Conservation (phyloP, 2,329 filamentous ascomycete species). For the Capronia americana region DNA sequence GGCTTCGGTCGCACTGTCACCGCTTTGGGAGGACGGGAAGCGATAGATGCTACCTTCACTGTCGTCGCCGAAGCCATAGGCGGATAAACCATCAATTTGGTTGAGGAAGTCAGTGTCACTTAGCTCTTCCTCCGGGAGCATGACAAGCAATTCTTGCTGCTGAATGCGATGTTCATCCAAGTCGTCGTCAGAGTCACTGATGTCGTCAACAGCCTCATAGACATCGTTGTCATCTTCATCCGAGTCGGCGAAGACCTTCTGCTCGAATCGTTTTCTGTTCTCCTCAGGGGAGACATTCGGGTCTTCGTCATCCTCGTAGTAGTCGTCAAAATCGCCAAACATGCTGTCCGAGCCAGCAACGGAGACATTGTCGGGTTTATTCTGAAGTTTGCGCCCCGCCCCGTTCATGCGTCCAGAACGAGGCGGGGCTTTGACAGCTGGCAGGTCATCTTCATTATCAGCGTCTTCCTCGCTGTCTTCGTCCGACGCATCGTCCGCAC, state of each 20-base stretch:
- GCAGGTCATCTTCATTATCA: slow-evolving; percentile 53
- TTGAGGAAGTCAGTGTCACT: slow-evolving; percentile 38
- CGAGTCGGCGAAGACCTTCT: slow-evolving; percentile 39
- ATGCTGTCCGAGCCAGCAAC: slow-evolving; percentile 34
- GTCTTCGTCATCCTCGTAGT: slow-evolving; percentile 34
- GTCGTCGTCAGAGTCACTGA: slow-evolving; percentile 80
- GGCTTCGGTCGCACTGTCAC: slow-evolving; percentile 47
- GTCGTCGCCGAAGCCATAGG: slow-evolving; percentile 41
- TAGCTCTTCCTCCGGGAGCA: slow-evolving; percentile 45
- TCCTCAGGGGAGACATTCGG: slow-evolving; percentile 33
- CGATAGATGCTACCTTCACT: slow-evolving; percentile 44
- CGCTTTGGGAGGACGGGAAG: slow-evolving; percentile 36
- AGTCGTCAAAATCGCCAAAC: slow-evolving; percentile 31
- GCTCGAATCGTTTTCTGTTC: slow-evolving; percentile 36
- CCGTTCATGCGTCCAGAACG: slow-evolving; percentile 49
- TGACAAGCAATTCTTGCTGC: slow-evolving; percentile 36
- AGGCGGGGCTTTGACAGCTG: slow-evolving; percentile 51
- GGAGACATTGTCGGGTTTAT: slow-evolving; percentile 24
- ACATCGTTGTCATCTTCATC: slow-evolving; percentile 46
- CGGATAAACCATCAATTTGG: slow-evolving; percentile 40
- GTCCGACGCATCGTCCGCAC: slow-evolving; percentile 39
- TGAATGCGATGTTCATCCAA: slow-evolving; percentile 72
- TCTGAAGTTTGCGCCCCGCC: slow-evolving; percentile 48
- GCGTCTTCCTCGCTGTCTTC: slow-evolving; percentile 46
- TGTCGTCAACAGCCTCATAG: slow-evolving; percentile 78